Conservation (phyloP, 2,329 filamentous ascomycete species). For the Coniochaeta sp. region DNA sequence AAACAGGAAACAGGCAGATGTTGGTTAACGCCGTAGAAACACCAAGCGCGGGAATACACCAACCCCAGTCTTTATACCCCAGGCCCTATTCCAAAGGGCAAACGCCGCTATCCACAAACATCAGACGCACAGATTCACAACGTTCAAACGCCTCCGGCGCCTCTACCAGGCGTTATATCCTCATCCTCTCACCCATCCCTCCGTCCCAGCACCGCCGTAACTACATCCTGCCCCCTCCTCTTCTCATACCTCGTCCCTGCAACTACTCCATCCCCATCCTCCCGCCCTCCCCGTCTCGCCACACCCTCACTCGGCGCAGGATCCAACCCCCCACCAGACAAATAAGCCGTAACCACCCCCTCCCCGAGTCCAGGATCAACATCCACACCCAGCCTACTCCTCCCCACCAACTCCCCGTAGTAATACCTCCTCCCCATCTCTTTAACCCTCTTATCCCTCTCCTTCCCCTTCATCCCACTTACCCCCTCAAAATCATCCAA, state of each 20-base stretch:
- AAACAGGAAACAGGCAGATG: too few relatives aligned
- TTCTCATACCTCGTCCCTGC: neutral
- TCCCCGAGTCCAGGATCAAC: slow-evolving; percentile 14
- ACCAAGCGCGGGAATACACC: too few relatives aligned
- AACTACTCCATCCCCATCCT: neutral
- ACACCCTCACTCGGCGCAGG: neutral
- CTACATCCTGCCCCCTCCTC: neutral
- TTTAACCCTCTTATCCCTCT: slow-evolving; percentile 17
- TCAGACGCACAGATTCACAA: neutral
- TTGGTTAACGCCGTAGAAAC: too few relatives aligned
- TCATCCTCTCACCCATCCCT: neutral
- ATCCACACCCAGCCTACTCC: slow-evolving; percentile 14
- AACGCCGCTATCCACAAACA: neutral
- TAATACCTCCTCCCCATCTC: slow-evolving; percentile 22
- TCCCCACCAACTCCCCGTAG: slow-evolving; percentile 22
- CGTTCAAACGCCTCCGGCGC: neutral
- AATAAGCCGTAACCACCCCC: slow-evolving; percentile 8
- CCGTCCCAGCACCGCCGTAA: neutral
- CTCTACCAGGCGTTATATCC: neutral
- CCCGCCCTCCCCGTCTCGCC: neutral
- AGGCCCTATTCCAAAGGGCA: too few relatives aligned
- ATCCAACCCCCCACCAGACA: neutral
- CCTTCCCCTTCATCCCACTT: slow-evolving; percentile 14
- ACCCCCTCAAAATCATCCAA: slow-evolving; percentile 19
- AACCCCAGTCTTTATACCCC: too few relatives aligned